Evolutionary conservation across 768 basidiomycete genomes (phyloP).

Genomic region (Boletus reticuloceps): DNA sequence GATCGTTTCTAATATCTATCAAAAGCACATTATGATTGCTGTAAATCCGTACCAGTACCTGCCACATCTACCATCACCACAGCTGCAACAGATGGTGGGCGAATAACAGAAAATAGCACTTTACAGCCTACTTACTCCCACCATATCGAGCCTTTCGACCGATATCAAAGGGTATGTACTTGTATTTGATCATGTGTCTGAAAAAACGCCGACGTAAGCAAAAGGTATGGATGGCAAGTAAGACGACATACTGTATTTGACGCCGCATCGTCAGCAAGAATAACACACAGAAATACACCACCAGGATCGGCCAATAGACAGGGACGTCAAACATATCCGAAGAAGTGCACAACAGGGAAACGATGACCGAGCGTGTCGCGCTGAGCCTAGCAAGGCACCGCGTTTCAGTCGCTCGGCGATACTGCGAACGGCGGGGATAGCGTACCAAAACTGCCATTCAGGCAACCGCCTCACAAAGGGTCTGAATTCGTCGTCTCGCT

Average conservation of each 20-base stretch:
- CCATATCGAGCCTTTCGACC: conserved; percentile 92
- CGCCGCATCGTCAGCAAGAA: conserved; percentile 94
- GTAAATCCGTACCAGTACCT: conserved; percentile 30
- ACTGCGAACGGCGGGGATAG: background rate
- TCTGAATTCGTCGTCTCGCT: conserved; percentile 92
- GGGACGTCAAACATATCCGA: conserved; percentile 92
- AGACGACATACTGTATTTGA: conserved; percentile 79
- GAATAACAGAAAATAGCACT: conserved; percentile 5
- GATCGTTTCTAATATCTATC: conserved; percentile 3
- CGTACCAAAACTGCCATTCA: conserved; percentile 95
- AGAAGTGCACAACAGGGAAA: conserved; percentile 78
- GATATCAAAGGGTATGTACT: conserved; percentile 93
- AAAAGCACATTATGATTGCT: conserved; percentile 22
- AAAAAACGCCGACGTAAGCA: conserved; percentile 5
- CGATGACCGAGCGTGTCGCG: conserved; percentile 80
- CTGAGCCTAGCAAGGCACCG: conserved; percentile 64
- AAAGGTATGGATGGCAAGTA: background rate
- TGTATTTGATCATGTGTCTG: conserved; percentile 99
- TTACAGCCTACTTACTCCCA: conserved; percentile 40
- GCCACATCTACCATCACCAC: conserved; percentile 17
- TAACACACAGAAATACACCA: conserved; percentile 94
- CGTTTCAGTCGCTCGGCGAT: background rate
- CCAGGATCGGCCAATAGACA: conserved; percentile 98
- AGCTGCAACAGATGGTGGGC: conserved; percentile 11
- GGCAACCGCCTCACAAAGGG: conserved; percentile 95